These are phyloP conservation scores for Myxozyma vanderwaltii DNA, from an alignment of 805 yeast species.

Conservation along the genomic window DNA sequence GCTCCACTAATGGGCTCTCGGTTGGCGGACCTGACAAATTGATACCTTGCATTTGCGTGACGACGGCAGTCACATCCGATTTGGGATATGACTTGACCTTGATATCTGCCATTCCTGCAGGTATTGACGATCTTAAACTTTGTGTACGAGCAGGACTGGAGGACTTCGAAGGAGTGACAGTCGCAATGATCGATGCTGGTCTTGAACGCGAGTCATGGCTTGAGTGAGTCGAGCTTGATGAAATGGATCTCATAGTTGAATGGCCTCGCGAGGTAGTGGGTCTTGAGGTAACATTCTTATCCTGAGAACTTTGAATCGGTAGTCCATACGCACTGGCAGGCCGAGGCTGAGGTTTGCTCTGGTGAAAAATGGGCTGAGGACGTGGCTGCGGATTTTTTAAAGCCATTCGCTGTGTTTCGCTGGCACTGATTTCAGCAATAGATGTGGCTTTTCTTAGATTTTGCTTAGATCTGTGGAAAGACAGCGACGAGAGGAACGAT, in stretches of 20 bases:
- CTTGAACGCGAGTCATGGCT: constrained; percentile 3
- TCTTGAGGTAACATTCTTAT: neutral
- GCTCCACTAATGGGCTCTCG: constrained; percentile 1
- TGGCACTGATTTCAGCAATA: neutral
- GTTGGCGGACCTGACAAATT: neutral
- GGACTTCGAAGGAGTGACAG: neutral
- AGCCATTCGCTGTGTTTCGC: neutral
- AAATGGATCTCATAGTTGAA: neutral
- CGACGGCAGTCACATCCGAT: neutral
- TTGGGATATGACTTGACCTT: neutral
- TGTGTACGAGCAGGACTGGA: neutral
- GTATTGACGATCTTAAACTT: neutral
- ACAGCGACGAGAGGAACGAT: constrained; percentile 14
- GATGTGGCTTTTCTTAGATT: neutral
- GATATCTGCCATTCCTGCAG: neutral
- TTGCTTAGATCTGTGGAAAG: constrained; percentile 12
- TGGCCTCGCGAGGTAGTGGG: neutral
- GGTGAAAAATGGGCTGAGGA: neutral
- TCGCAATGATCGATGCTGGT: constrained; percentile 2
- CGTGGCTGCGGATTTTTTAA: neutral
- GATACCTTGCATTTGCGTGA: constrained; percentile 1
- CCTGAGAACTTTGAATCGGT: neutral
- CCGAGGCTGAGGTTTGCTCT: neutral
- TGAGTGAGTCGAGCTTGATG: neutral
- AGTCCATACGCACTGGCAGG: neutral